phyloP scores from a whole-genome alignment of 805 yeast genomes.

The Teunomyces atbi region DNA sequence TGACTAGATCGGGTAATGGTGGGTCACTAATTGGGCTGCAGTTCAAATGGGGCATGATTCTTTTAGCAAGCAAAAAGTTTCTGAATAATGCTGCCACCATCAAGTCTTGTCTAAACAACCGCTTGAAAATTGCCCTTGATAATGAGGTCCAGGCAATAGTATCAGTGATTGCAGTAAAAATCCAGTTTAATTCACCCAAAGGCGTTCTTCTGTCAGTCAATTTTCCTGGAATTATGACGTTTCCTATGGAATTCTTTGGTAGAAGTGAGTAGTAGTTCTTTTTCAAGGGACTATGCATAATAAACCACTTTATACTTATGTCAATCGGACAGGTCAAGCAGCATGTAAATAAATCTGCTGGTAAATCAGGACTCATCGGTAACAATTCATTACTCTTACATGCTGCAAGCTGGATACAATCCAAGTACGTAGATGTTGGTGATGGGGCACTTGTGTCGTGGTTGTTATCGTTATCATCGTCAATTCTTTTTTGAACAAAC shows the following conservation, averaged over 20 bases:
- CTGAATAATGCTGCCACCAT: constrained; percentile 96
- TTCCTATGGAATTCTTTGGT: constrained; percentile 49
- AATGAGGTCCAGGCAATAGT: constrained; percentile 96
- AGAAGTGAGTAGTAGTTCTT: constrained; percentile 48
- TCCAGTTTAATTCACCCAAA: constrained; percentile 94
- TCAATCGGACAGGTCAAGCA: constrained; percentile 96
- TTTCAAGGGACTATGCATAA: constrained; percentile 72
- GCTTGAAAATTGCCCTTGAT: constrained; percentile 83
- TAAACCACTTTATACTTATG: constrained; percentile 86
- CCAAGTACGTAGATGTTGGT: constrained; percentile 68
- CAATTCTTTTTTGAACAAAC: constrained; percentile 85
- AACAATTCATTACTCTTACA: constrained; percentile 81
- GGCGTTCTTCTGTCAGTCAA: constrained; percentile 93
- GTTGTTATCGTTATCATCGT: constrained; percentile 71
- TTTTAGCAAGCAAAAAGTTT: constrained; percentile 85
- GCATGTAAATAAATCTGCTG: constrained; percentile 94
- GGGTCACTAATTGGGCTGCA: constrained; percentile 96
- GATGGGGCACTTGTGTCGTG: constrained; percentile 54
- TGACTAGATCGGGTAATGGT: constrained; percentile 76
- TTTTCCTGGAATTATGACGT: constrained; percentile 81
- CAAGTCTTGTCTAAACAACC: constrained; percentile 88
- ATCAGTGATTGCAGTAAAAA: constrained; percentile 95
- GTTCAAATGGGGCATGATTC: constrained; percentile 89
- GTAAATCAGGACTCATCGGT: constrained; percentile 91
- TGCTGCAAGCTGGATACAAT: constrained; percentile 91